Conservation (phyloP, 345 rosid species). For the Gossypium longicalyx region DNA sequence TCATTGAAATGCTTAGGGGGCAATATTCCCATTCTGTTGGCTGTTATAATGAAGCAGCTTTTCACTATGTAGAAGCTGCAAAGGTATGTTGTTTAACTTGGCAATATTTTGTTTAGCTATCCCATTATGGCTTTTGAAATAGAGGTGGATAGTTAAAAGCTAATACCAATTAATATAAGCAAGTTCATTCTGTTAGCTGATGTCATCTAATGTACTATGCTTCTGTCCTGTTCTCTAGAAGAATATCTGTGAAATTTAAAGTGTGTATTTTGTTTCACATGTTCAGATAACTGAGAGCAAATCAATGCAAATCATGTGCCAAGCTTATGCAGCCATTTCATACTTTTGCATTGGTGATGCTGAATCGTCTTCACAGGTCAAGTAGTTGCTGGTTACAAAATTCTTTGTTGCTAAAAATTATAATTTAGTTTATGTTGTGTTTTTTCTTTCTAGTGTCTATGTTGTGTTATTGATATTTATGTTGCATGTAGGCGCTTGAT, state of each 20-base stretch:
- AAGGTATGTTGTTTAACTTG: slow-evolving; percentile 44
- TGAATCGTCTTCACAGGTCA: slow-evolving; percentile 88
- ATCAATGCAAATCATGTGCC: slow-evolving; percentile 89
- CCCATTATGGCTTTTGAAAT: background rate
- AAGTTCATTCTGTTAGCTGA: background rate
- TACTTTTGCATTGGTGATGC: slow-evolving; percentile 88
- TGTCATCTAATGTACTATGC: background rate
- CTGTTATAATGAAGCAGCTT: slow-evolving; percentile 89
- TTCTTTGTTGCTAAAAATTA: background rate
- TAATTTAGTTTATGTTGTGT: slow-evolving; percentile 10
- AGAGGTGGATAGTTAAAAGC: background rate
- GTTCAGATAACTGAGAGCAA: slow-evolving; percentile 82
- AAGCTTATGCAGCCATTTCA: slow-evolving; percentile 90
- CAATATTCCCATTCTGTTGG: slow-evolving; percentile 96
- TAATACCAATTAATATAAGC: background rate
- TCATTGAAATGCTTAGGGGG: slow-evolving; percentile 96
- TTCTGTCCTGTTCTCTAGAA: background rate
- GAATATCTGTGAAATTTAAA: slow-evolving; percentile 8
- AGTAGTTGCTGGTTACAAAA: slow-evolving; percentile 11
- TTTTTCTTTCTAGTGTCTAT: background rate
- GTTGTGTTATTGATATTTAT: slow-evolving; percentile 3
- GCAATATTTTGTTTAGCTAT: slow-evolving; percentile 1
- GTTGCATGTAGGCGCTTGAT: slow-evolving; percentile 72
- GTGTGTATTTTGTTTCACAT: slow-evolving; percentile 14
- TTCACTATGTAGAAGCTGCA: slow-evolving; percentile 86